A percentile compares a stretch with the other conserved stretches of the same genome.
Evolutionary conservation across 2,329 filamentous ascomycete species (phyloP).

Genomic region (Paradendryphiella salina): DNA sequence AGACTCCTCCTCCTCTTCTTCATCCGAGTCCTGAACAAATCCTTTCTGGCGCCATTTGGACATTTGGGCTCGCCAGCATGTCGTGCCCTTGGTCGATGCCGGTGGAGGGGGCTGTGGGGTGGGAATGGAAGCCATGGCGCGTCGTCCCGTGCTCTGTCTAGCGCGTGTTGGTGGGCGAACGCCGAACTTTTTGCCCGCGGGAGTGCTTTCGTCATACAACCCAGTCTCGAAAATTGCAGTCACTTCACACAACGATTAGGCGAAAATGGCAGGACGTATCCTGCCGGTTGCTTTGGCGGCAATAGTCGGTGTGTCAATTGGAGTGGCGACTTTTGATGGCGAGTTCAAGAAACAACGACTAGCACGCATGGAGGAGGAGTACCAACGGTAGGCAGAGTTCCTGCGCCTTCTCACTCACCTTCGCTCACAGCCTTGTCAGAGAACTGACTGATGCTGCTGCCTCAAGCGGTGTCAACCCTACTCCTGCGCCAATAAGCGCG

Average conservation of each 20-base stretch:
- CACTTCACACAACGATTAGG: background rate
- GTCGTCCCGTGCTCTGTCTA: conserved; percentile 29
- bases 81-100: conserved; percentile 27
- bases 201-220: conserved; percentile 25
- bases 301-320: conserved; percentile 39
- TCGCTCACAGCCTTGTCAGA: conserved; percentile 23
- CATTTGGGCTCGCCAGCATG: conserved; percentile 50
- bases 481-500: conserved; percentile 19
- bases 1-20: conserved; percentile 48
- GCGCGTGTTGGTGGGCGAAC: conserved; percentile 19
- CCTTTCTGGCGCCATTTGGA: conserved; percentile 55
- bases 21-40: conserved; percentile 57
- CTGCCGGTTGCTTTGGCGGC: conserved; percentile 40
- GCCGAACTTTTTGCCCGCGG: conserved; percentile 24
- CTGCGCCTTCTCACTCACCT: background rate
- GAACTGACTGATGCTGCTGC: conserved; percentile 32
- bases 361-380: conserved; percentile 40
- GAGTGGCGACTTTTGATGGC: conserved; percentile 39
- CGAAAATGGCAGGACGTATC: conserved; percentile 39
- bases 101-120: conserved; percentile 20
- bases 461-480: conserved; percentile 19
- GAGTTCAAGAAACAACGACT: conserved; percentile 42
- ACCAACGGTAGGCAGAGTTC: conserved; percentile 30
- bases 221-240: background rate
- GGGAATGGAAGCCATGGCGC: conserved; percentile 23